Evolutionary conservation across 345 rosid genomes (phyloP).

Genomic region (Pistacia integerrima): DNA sequence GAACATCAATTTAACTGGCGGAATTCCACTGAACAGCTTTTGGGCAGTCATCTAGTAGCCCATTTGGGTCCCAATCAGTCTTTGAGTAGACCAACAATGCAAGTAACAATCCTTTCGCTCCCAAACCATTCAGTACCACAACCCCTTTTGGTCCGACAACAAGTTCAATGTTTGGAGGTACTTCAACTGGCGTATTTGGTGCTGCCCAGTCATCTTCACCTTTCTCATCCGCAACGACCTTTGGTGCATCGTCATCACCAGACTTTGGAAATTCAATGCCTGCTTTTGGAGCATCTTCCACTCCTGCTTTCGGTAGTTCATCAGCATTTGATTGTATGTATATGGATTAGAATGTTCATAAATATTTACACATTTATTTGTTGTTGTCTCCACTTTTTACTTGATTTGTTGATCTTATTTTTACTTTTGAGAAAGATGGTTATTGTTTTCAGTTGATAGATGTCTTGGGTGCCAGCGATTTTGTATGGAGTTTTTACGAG

Average conservation of each 20-base stretch:
- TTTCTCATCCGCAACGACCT: conserved; percentile 60
- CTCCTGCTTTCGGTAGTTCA: conserved; percentile 66
- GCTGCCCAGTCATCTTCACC: conserved; percentile 66
- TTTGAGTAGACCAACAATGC: conserved; percentile 72
- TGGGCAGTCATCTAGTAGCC: conserved; percentile 73
- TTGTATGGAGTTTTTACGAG: neutral
- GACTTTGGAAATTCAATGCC: conserved; percentile 67
- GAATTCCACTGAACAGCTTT: conserved; percentile 53
- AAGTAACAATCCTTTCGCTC: conserved; percentile 64
- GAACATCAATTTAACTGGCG: conserved; percentile 11
- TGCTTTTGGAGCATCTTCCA: conserved; percentile 67
- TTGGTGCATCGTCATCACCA: conserved; percentile 78
- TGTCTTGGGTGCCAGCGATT: neutral
- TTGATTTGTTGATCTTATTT: neutral
- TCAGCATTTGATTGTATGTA: conserved; percentile 68
- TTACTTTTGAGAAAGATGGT: neutral
- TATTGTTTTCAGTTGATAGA: conserved; percentile 7
- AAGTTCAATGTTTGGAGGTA: conserved; percentile 78
- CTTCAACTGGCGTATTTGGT: conserved; percentile 90
- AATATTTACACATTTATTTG: neutral
- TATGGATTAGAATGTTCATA: neutral
- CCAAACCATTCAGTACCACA: conserved; percentile 69
- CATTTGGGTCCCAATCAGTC: conserved; percentile 67
- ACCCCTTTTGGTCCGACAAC: conserved; percentile 77
- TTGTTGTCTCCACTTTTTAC: neutral